These are phyloP conservation scores for Dujonia santamariae DNA, from an alignment of 1,139 yeast genomes.

Conservation along the genomic window DNA sequence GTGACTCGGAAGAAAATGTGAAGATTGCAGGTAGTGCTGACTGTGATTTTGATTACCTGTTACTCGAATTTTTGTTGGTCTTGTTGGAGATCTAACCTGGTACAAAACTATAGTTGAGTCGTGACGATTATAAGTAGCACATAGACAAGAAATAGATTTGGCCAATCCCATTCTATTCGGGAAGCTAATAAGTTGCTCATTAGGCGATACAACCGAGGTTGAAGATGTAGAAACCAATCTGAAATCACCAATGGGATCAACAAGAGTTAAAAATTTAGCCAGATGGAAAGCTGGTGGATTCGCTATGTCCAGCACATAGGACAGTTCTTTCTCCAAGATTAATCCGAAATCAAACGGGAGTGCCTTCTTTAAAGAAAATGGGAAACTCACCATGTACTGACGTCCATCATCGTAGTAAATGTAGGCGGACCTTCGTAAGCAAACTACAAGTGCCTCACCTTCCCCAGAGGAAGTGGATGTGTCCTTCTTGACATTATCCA, in stretches of 20 bases:
- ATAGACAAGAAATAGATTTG: slow-evolving; percentile 11
- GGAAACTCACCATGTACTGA: slow-evolving; percentile 57
- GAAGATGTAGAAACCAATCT: slow-evolving; percentile 69
- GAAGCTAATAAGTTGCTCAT: slow-evolving; percentile 54
- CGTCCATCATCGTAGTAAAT: slow-evolving; percentile 59
- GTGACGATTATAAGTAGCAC: slow-evolving; percentile 50
- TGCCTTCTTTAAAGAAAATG: slow-evolving; percentile 56
- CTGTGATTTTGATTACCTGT: background rate
- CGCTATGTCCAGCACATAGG: slow-evolving; percentile 9
- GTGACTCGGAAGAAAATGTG: too few species aligned
- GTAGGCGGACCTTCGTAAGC: slow-evolving; percentile 49
- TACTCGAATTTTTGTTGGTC: background rate
- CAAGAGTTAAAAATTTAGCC: slow-evolving; percentile 56
- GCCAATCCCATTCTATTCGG: slow-evolving; percentile 25
- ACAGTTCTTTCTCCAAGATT: slow-evolving; percentile 49
- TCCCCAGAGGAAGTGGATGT: slow-evolving; percentile 8
- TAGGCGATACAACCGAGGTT: slow-evolving; percentile 57
- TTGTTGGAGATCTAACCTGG: slow-evolving; percentile 39
- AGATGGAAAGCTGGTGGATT: slow-evolving; percentile 23
- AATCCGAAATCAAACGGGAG: slow-evolving; percentile 63
- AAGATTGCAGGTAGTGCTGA: slow-evolving; percentile 1
- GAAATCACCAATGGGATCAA: slow-evolving; percentile 68
- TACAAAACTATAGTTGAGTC: slow-evolving; percentile 47
- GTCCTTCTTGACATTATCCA: slow-evolving; percentile 3
- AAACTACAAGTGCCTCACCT: slow-evolving; percentile 49